phyloP scores from a whole-genome alignment of 2,329 filamentous ascomycete genomes.

The Xylaria sp. region DNA sequence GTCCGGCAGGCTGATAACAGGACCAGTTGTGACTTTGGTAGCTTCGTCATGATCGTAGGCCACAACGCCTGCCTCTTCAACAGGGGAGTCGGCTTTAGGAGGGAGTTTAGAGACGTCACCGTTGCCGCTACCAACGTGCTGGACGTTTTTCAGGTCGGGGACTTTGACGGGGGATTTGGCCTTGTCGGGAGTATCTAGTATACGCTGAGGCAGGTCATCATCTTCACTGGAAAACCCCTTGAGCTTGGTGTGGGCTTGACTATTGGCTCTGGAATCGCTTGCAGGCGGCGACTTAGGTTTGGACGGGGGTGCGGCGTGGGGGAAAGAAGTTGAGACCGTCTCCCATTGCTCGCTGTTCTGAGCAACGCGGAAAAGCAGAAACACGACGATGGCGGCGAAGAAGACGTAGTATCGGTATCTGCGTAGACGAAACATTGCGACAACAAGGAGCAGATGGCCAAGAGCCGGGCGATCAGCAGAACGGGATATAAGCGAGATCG shows the following conservation, averaged over 20 bases:
- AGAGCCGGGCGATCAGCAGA: constrained; percentile 12
- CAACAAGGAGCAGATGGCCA: constrained; percentile 3
- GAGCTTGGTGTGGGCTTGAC: constrained; percentile 29
- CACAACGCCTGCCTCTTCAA: constrained; percentile 36
- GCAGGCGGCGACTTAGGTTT: constrained; percentile 17
- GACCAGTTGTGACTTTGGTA: constrained; percentile 42
- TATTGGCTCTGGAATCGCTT: constrained; percentile 29
- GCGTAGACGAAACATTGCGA: constrained; percentile 46
- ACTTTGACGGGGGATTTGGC: constrained; percentile 38
- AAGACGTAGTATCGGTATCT: constrained; percentile 49
- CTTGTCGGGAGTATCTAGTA: constrained; percentile 36
- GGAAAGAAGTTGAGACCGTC: constrained; percentile 41
- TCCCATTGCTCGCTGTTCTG: constrained; percentile 47
- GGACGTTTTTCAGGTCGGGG: constrained; percentile 42
- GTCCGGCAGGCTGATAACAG: constrained; percentile 48
- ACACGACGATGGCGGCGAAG: constrained; percentile 45
- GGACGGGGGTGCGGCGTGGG: constrained; percentile 31
- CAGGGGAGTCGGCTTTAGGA: constrained; percentile 32
- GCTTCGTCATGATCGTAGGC: constrained; percentile 45
- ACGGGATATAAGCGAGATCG: constrained; percentile 9
- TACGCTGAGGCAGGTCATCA: constrained; percentile 37
- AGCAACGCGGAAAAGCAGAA: constrained; percentile 44
- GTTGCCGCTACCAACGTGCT: constrained; percentile 33
- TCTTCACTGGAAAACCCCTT: constrained; percentile 34
- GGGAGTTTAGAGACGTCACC: constrained; percentile 33